These are phyloP conservation scores for Amanita polypyramis DNA, from an alignment of 768 basidiomycete species.

Conservation along the genomic window DNA sequence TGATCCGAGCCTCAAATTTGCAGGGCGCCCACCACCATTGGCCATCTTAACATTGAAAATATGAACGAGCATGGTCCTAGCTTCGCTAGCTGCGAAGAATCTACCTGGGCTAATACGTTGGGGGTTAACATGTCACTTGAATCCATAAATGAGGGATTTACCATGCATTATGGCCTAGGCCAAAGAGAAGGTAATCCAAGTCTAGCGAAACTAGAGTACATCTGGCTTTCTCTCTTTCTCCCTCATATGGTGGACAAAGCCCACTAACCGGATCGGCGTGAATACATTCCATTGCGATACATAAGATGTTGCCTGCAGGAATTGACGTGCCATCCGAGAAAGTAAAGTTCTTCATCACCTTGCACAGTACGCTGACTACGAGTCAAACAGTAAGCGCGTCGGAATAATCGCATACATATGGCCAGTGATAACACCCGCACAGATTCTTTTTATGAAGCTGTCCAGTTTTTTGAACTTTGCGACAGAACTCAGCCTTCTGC, in stretches of 20 bases:
- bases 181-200: constrained; percentile 23
- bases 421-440: constrained; percentile 18
- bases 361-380: constrained; percentile 18
- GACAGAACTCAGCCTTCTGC: constrained; percentile 25
- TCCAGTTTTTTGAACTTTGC: constrained; percentile 31
- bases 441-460: constrained; percentile 34
- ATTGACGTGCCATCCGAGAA: constrained; percentile 19
- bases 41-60: constrained; percentile 24
- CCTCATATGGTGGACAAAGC: no score
- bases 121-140: not conserved
- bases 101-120: constrained; percentile 17
- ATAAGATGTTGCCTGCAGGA: constrained; percentile 16
- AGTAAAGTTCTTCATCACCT: constrained; percentile 27
- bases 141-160: constrained; percentile 1
- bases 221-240: constrained; percentile 16
- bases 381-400: not conserved
- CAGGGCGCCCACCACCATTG: constrained; percentile 11
- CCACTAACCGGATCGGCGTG: constrained; percentile 8
- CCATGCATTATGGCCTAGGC: constrained; percentile 17
- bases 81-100: constrained; percentile 24
- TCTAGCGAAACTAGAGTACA: constrained; percentile 22
- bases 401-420: not conserved
- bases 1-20: constrained; percentile 8
- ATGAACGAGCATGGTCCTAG: constrained; percentile 23
- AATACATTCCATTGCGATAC: constrained; percentile 10